phyloP scores from a whole-genome alignment of 371 early-diverging fungal genomes.

The Lichtheimia ramosa region DNA sequence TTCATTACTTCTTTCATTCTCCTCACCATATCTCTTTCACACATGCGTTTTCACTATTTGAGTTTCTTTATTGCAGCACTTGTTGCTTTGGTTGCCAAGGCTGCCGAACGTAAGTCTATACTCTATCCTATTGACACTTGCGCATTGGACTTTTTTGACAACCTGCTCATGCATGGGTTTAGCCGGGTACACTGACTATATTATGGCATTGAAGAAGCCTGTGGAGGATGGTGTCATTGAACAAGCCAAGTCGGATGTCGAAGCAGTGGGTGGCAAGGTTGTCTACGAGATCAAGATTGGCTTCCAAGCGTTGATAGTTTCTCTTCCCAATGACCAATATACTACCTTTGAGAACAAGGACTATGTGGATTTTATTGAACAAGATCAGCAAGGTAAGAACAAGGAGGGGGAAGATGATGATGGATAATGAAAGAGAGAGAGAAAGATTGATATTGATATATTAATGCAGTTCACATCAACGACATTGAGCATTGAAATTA shows the following conservation, averaged over 20 bases:
- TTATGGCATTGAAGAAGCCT: slow-evolving; percentile 21
- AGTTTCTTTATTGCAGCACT: neutral
- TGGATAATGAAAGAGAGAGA: neutral
- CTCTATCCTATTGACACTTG: neutral
- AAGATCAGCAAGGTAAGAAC: slow-evolving; percentile 25
- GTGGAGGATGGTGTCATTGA: slow-evolving; percentile 11
- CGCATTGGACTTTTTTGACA: neutral
- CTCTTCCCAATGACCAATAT: slow-evolving; percentile 18
- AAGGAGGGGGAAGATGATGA: no score
- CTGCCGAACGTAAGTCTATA: slow-evolving; percentile 10
- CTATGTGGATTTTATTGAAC: slow-evolving; percentile 31
- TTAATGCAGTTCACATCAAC: neutral
- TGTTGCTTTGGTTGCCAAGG: slow-evolving; percentile 2
- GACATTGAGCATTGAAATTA: neutral
- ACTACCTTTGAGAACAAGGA: slow-evolving; percentile 21
- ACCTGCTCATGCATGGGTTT: neutral
- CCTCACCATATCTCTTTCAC: neutral
- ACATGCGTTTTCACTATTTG: neutral
- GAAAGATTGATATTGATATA: neutral
- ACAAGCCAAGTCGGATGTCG: slow-evolving; percentile 20
- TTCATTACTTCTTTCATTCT: neutral
- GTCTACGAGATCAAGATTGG: slow-evolving; percentile 20
- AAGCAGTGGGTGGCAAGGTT: slow-evolving; percentile 19
- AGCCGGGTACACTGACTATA: slow-evolving; percentile 17
- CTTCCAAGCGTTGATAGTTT: slow-evolving; percentile 17